phyloP scores from a whole-genome alignment of 306 rosid species.

The Vigna reflexopilosa region DNA sequence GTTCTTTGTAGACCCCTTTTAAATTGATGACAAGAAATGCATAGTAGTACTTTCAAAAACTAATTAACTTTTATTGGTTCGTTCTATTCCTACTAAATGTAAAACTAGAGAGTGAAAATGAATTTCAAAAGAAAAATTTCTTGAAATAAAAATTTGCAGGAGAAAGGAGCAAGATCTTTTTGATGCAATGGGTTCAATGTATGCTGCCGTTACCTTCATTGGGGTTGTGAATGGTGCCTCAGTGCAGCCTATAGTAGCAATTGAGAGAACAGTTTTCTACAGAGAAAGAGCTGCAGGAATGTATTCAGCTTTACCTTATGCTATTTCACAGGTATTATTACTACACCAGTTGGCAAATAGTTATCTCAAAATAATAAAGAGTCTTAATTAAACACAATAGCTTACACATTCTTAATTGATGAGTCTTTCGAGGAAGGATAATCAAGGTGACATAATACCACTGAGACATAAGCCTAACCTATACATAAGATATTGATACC shows the following conservation, averaged over 20 bases:
- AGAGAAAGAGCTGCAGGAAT: slow-evolving; percentile 60
- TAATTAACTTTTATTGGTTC: too few species aligned
- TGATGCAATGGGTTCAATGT: slow-evolving; percentile 82
- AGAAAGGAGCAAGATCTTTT: slow-evolving; percentile 63
- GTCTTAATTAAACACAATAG: too few species aligned
- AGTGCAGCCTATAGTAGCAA: slow-evolving; percentile 72
- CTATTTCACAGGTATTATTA: slow-evolving; percentile 37
- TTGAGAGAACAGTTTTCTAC: slow-evolving; percentile 84
- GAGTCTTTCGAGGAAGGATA: too few species aligned
- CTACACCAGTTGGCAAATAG: not conserved
- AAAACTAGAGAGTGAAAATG: not conserved
- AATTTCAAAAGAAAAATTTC: not conserved
- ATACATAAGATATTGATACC: too few species aligned
- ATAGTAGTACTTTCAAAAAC: too few species aligned
- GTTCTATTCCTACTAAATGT: not conserved
- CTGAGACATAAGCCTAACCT: too few species aligned
- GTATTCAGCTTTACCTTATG: slow-evolving; percentile 47
- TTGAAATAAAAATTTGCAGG: slow-evolving; percentile 35
- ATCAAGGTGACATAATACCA: too few species aligned
- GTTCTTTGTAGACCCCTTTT: too few species aligned
- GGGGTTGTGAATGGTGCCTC: slow-evolving; percentile 66
- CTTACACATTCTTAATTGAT: too few species aligned
- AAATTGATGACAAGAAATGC: too few species aligned
- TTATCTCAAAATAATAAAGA: not conserved
- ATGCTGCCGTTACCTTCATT: slow-evolving; percentile 62